Evolutionary conservation across 208 protist species (phyloP).

Genomic region (Trypanosoma lewisi): DNA sequence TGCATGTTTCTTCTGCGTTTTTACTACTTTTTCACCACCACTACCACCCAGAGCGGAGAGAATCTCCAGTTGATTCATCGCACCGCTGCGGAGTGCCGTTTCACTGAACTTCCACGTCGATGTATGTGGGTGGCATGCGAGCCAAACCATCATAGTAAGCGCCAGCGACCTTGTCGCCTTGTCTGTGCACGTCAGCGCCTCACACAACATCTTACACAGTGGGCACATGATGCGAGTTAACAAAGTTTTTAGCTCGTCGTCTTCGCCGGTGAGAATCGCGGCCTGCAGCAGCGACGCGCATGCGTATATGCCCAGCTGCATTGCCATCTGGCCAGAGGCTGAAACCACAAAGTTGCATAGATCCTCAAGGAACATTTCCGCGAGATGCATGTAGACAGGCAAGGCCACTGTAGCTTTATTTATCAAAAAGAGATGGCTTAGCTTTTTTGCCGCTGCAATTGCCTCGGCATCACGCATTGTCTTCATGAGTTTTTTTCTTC

Average conservation of each 20-base stretch:
- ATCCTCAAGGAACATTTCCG: conserved; percentile 63
- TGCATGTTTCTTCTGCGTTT: not conserved
- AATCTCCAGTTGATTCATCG: conserved; percentile 51
- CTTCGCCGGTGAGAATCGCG: conserved; percentile 30
- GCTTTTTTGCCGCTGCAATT: not conserved
- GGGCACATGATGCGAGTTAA: conserved; percentile 56
- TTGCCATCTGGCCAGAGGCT: conserved; percentile 70
- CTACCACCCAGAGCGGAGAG: not conserved
- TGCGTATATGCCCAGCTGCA: conserved; percentile 75
- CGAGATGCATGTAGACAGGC: conserved; percentile 46
- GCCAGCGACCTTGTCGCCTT: conserved; percentile 79
- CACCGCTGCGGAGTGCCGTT: conserved; percentile 61
- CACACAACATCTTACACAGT: conserved; percentile 81
- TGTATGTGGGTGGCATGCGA: conserved; percentile 54
- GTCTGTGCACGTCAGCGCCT: conserved; percentile 61
- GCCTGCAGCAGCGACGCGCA: conserved; percentile 82
- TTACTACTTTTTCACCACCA: not conserved
- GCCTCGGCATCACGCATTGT: not conserved
- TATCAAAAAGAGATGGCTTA: conserved; percentile 20
- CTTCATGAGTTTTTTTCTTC: too few relatives aligned
- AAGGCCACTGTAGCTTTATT: conserved; percentile 45
- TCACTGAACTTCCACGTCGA: conserved; percentile 47
- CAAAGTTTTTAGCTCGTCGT: conserved; percentile 22
- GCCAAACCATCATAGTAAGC: conserved; percentile 86
- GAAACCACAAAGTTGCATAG: conserved; percentile 65